These are phyloP conservation scores for Nelumbo lutea DNA, from an alignment of 164 flowering plant species.

Conservation along the genomic window DNA sequence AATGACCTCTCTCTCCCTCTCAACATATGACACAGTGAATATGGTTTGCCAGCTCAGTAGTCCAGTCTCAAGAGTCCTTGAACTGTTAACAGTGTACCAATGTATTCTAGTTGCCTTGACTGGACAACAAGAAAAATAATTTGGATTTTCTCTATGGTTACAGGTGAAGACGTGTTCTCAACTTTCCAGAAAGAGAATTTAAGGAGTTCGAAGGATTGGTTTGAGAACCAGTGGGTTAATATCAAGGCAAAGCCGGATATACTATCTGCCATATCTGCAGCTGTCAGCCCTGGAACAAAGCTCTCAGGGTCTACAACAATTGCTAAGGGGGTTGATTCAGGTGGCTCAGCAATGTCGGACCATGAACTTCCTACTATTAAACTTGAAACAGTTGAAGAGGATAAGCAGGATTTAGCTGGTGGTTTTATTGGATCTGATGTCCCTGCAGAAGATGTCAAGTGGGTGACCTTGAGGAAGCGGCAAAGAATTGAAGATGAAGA, in stretches of 20 bases:
- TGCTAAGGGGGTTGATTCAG: slow-evolving; percentile 34
- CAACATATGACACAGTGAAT: no score
- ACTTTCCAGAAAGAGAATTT: slow-evolving; percentile 42
- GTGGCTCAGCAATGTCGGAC: slow-evolving; percentile 24
- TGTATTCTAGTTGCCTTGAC: neutral
- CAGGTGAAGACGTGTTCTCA: slow-evolving; percentile 69
- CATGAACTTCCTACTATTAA: slow-evolving; percentile 23
- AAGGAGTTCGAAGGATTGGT: slow-evolving; percentile 81
- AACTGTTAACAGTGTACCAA: neutral
- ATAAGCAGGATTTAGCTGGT: slow-evolving; percentile 19
- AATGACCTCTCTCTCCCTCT: no score
- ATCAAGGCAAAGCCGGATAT: slow-evolving; percentile 58
- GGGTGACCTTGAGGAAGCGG: slow-evolving; percentile 19
- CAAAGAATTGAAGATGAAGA: slow-evolving; percentile 21
- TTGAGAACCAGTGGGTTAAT: slow-evolving; percentile 58
- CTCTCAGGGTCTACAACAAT: slow-evolving; percentile 29
- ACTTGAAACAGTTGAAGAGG: slow-evolving; percentile 29
- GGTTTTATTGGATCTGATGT: slow-evolving; percentile 8
- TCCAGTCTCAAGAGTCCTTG: neutral
- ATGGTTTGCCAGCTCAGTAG: neutral
- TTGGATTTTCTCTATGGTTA: slow-evolving; percentile 9
- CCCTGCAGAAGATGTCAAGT: slow-evolving; percentile 13
- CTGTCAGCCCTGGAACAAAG: slow-evolving; percentile 36
- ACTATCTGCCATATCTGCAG: slow-evolving; percentile 35
- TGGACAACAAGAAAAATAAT: neutral